These are phyloP conservation scores for Crithidia fasciculata DNA, from an alignment of 208 protist genomes.

Conservation along the genomic window DNA sequence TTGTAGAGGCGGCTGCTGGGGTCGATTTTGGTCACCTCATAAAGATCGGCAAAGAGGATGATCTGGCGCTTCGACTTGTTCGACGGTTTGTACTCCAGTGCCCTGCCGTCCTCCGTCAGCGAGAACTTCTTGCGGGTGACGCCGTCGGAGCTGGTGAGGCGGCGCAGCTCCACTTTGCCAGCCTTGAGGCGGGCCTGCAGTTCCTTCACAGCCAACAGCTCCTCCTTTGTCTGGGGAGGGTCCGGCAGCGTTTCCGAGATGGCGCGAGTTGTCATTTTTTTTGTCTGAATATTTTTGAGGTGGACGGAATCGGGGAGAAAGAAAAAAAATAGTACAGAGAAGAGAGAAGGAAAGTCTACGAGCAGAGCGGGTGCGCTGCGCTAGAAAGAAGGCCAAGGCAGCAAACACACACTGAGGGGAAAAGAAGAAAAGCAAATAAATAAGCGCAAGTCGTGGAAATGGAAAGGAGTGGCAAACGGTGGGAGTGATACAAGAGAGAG, in stretches of 20 bases:
- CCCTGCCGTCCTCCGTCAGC: conserved; percentile 38
- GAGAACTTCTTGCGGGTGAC: conserved; percentile 30
- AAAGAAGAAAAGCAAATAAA: no score
- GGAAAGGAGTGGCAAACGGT: no score
- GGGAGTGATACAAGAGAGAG: no score
- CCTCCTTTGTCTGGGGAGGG: conserved; percentile 28
- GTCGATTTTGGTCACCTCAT: conserved; percentile 51
- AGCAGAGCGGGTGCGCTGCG: no score
- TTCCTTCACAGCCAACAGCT: conserved; percentile 28
- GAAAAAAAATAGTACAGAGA: no score
- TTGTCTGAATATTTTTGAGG: neutral
- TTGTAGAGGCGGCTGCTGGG: conserved; percentile 48
- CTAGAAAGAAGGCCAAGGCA: no score
- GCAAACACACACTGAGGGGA: no score
- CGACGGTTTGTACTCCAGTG: conserved; percentile 56
- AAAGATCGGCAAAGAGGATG: conserved; percentile 57
- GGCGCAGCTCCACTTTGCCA: conserved; percentile 15
- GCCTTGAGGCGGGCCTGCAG: conserved; percentile 24
- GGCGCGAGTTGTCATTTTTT: conserved; percentile 14
- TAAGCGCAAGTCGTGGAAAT: no score
- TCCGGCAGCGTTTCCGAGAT: conserved; percentile 22
- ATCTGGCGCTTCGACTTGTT: conserved; percentile 43
- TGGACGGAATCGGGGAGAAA: no score
- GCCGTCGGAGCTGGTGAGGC: conserved; percentile 22
- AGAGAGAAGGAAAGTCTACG: no score